These are phyloP conservation scores for Dryas octopetala DNA, from an alignment of 306 rosid genomes.

Conservation along the genomic window DNA sequence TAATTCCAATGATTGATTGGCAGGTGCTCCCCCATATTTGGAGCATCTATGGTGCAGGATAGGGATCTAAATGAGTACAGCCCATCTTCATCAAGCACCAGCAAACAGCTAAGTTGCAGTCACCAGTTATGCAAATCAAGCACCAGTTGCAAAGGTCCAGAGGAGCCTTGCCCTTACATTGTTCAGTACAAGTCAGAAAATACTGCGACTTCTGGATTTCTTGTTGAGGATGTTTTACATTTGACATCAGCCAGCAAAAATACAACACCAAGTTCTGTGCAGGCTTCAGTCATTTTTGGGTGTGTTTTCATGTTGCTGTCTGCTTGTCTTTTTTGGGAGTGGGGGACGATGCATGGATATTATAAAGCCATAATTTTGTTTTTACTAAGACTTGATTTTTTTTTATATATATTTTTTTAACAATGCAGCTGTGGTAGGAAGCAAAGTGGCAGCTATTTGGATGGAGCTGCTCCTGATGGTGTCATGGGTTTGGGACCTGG, in stretches of 20 bases:
- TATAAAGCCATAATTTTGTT: neutral
- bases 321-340: neutral
- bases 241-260: constrained; percentile 42
- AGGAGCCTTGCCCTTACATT: constrained; percentile 59
- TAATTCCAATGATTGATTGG: constrained; percentile 73
- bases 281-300: constrained; percentile 72
- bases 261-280: constrained; percentile 41
- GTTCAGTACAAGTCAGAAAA: constrained; percentile 51
- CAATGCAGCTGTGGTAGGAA: constrained; percentile 61
- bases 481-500: constrained; percentile 71
- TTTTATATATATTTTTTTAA: neutral
- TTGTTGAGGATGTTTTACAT: constrained; percentile 66
- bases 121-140: constrained; percentile 61
- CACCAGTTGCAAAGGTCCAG: constrained; percentile 48
- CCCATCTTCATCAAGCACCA: constrained; percentile 58
- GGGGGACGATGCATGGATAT: neutral
- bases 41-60: constrained; percentile 87
- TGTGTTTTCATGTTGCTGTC: constrained; percentile 26
- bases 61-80: constrained; percentile 71
- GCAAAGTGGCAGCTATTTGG: constrained; percentile 57
- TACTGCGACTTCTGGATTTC: constrained; percentile 72
- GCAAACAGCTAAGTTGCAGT: constrained; percentile 63
- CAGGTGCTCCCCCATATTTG: constrained; percentile 72
- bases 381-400: constrained; percentile 3
- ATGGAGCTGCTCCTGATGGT: constrained; percentile 71